Evolutionary conservation across 257 asterid genomes (phyloP).

Genomic region (Plectranthus barbatus): DNA sequence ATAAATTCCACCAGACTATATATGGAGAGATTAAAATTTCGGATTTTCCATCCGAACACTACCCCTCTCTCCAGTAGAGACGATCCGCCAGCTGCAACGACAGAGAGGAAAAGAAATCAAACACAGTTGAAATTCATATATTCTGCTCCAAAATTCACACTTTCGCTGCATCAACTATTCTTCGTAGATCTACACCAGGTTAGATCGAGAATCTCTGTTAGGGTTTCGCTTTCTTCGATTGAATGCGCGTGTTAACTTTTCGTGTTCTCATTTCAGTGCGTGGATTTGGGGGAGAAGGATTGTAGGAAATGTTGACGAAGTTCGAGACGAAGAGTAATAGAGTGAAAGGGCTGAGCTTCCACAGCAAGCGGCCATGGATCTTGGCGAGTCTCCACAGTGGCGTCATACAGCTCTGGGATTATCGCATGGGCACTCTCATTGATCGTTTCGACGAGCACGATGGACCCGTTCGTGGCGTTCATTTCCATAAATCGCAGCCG

Average conservation of each 20-base stretch:
- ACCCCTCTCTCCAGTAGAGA: background rate
- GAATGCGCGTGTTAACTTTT: slow-evolving; percentile 11
- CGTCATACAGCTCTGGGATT: slow-evolving; percentile 13
- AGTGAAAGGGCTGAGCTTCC: slow-evolving; percentile 11
- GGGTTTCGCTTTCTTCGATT: background rate
- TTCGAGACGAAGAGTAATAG: slow-evolving; percentile 10
- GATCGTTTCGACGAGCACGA: slow-evolving; percentile 74
- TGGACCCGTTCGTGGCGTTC: slow-evolving; percentile 94
- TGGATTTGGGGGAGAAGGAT: slow-evolving; percentile 9
- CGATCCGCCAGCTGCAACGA: slow-evolving; percentile 15
- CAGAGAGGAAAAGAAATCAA: background rate
- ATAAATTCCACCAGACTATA: background rate
- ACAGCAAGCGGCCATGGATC: slow-evolving; percentile 16
- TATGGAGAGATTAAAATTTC: background rate
- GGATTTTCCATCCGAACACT: slow-evolving; percentile 7
- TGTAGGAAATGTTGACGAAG: slow-evolving; percentile 71
- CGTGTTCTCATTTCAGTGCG: background rate
- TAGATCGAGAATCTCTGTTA: slow-evolving; percentile 7
- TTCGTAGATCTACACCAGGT: slow-evolving; percentile 19
- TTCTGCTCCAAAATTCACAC: background rate
- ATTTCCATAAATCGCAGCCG: slow-evolving; percentile 87
- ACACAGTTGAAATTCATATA: background rate
- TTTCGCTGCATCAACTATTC: background rate
- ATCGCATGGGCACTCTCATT: slow-evolving; percentile 7
- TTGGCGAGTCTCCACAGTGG: background rate